Percentiles rank a stretch among this genome's conserved stretches.
phyloP scores from a whole-genome alignment of 2,329 filamentous ascomycete genomes.

The Ophidiomyces ophidiicola region DNA sequence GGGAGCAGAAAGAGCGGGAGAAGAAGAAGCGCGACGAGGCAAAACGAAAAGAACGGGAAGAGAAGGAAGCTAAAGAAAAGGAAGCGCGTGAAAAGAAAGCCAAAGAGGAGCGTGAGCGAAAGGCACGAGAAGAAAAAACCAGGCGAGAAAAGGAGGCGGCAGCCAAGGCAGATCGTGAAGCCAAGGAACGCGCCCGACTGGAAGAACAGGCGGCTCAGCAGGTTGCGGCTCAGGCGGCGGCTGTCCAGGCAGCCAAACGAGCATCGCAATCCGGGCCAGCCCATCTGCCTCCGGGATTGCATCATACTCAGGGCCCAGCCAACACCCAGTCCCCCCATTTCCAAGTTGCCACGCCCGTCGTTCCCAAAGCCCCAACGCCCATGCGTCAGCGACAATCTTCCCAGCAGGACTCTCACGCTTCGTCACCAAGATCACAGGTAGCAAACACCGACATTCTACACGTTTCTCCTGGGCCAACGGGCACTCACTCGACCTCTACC shows the following conservation, averaged over 20 bases:
- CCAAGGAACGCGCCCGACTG: constrained; percentile 38
- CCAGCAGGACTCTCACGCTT: constrained; percentile 60
- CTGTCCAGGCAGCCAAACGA: constrained; percentile 34
- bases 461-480: constrained; percentile 48
- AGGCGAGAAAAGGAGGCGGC: constrained; percentile 45
- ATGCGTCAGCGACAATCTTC: constrained; percentile 64
- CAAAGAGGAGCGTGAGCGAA: constrained; percentile 51
- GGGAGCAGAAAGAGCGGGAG: constrained; percentile 66
- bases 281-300: constrained; percentile 42
- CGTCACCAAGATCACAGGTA: constrained; percentile 48
- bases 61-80: constrained; percentile 51
- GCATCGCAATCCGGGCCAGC: constrained; percentile 48
- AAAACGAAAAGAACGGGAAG: constrained; percentile 66
- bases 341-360: constrained; percentile 61
- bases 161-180: constrained; percentile 33
- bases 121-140: constrained; percentile 31
- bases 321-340: constrained; percentile 66
- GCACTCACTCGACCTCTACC: constrained; percentile 52
- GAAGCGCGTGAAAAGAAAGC: constrained; percentile 59
- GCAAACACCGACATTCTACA: constrained; percentile 48
- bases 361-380: constrained; percentile 73
- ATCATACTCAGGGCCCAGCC: constrained; percentile 41
- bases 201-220: constrained; percentile 28
- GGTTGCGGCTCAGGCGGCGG: constrained; percentile 17
- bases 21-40: constrained; percentile 60